Evolutionary conservation across 306 rosid species (phyloP).

Genomic region (Rosa multiflora): DNA sequence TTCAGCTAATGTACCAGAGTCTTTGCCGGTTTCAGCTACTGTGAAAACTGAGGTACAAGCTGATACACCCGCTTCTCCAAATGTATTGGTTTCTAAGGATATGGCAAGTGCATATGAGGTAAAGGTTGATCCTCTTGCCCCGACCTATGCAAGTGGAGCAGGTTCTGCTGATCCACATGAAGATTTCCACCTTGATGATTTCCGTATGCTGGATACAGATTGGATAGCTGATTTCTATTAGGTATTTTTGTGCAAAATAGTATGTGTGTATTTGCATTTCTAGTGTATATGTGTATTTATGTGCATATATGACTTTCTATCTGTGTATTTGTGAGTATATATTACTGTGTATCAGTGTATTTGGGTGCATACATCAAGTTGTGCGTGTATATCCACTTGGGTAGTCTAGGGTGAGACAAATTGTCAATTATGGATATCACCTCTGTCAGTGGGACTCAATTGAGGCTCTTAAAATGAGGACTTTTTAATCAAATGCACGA

Average conservation of each 20-base stretch:
- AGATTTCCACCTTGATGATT: conserved; percentile 22
- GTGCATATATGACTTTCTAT: neutral
- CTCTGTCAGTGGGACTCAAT: too few species aligned
- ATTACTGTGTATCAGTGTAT: neutral
- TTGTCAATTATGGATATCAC: neutral
- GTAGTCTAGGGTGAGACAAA: neutral
- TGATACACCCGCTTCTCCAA: conserved; percentile 9
- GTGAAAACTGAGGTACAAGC: conserved; percentile 8
- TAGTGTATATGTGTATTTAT: neutral
- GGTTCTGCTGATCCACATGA: conserved; percentile 16
- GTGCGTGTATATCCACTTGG: neutral
- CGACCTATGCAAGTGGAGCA: conserved; percentile 13
- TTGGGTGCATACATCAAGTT: neutral
- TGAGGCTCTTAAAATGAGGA: too few species aligned
- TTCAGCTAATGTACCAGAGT: conserved; percentile 13
- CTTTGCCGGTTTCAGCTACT: conserved; percentile 10
- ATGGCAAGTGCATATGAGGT: conserved; percentile 12
- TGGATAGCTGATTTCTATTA: conserved; percentile 30
- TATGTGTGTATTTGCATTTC: neutral
- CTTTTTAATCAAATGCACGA: too few species aligned
- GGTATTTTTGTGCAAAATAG: neutral
- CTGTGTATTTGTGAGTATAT: neutral
- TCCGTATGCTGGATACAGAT: conserved; percentile 25
- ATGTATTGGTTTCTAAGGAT: conserved; percentile 7
- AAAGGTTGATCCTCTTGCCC: neutral